phyloP scores from a whole-genome alignment of 1,284 basidiomycete species.

The Flammula alnicola region DNA sequence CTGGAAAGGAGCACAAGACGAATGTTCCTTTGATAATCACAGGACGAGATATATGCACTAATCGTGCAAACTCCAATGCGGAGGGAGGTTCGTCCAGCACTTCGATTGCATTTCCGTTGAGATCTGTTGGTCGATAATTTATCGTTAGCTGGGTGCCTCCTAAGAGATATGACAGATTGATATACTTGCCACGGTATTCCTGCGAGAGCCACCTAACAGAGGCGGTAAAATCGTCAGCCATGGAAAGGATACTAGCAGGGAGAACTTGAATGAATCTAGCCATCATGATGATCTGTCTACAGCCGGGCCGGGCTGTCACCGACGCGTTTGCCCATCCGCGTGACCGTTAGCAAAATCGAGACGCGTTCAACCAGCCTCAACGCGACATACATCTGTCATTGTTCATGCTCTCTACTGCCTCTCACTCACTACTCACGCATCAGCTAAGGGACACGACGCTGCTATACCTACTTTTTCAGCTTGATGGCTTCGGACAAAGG shows the following conservation, averaged over 20 bases:
- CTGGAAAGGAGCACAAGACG: background rate
- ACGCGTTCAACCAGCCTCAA: slow-evolving; percentile 18
- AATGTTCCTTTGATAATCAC: slow-evolving; percentile 71
- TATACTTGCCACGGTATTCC: slow-evolving; percentile 28
- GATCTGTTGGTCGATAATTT: too few species aligned
- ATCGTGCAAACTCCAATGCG: slow-evolving; percentile 73
- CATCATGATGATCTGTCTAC: background rate
- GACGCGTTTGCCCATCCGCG: slow-evolving; percentile 14
- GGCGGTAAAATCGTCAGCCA: slow-evolving; percentile 10
- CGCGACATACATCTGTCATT: background rate
- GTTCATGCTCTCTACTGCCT: background rate
- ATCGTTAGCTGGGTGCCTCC: too few species aligned
- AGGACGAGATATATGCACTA: slow-evolving; percentile 79
- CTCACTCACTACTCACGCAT: background rate
- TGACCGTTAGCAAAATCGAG: slow-evolving; percentile 17
- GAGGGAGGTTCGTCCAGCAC: slow-evolving; percentile 63
- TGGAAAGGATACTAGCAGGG: background rate
- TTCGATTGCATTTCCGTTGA: slow-evolving; percentile 66
- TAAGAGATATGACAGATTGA: background rate
- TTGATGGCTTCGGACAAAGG: slow-evolving; percentile 11
- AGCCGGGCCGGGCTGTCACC: background rate
- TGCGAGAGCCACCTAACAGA: slow-evolving; percentile 22
- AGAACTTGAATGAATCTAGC: too few species aligned
- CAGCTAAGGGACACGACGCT: too few species aligned
- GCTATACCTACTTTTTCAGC: background rate